A percentile compares a stretch with the other conserved stretches of the same genome.
Evolutionary conservation across 2,329 filamentous ascomycete genomes (phyloP).

Genomic region (Aspergillus sp.): DNA sequence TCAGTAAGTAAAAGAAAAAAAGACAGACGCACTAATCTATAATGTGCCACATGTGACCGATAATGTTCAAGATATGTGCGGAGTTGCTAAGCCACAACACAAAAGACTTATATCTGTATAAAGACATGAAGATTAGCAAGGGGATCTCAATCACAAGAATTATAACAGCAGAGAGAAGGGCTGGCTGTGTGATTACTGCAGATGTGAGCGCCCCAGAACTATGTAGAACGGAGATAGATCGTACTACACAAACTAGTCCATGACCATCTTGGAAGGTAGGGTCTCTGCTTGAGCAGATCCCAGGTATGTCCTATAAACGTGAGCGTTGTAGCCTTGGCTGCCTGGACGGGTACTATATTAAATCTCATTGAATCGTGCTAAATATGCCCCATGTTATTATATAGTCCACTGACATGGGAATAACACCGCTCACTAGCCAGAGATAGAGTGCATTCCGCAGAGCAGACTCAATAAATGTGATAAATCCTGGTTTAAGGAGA

Average conservation of each 20-base stretch:
- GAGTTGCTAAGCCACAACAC: slow-evolving; percentile 67
- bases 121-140: slow-evolving; percentile 64
- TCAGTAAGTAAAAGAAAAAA: no score
- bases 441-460: slow-evolving; percentile 58
- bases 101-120: slow-evolving; percentile 55
- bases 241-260: slow-evolving; percentile 16
- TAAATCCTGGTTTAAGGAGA: no score
- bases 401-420: slow-evolving; percentile 64
- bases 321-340: slow-evolving; percentile 65
- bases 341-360: slow-evolving; percentile 71
- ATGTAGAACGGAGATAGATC: not conserved
- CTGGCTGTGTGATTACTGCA: slow-evolving; percentile 53
- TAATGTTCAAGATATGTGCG: slow-evolving; percentile 60
- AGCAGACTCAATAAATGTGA: no score
- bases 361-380: slow-evolving; percentile 72
- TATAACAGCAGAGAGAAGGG: slow-evolving; percentile 55
- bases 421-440: slow-evolving; percentile 67
- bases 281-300: slow-evolving; percentile 50
- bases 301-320: slow-evolving; percentile 69
- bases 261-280: not conserved
- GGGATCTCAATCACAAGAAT: slow-evolving; percentile 55
- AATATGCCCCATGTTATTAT: slow-evolving; percentile 74
- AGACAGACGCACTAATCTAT: slow-evolving; percentile 17
- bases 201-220: not conserved
- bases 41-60: slow-evolving; percentile 64